Base-by-base conservation (phyloP, 1,284 basidiomycete species). In the Trametes pubescens region DNA sequence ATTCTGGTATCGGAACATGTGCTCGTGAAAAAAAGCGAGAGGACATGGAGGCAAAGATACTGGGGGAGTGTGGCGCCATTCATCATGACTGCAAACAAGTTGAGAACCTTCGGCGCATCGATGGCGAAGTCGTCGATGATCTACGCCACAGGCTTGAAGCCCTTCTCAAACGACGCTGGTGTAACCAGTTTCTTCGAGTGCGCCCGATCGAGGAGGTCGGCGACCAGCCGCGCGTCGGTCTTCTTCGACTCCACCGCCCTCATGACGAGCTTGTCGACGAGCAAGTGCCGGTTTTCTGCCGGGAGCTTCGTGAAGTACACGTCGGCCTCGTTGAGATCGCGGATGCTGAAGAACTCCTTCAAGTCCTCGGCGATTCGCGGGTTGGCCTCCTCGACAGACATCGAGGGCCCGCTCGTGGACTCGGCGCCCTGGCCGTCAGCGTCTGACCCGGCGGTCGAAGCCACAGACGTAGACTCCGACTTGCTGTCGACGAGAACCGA, bases 51-150 rank as follows among this genome's bases (percentile, higher is more conserved):
- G n/a, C n/a, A n/a, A n/a, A n/a, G n/a, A n/a, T n/a, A n/a, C n/a
- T n/a, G n/a, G n/a, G n/a, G n/a, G n/a, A 78, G 24, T 82, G 83
- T 22, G 91, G 91, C 82, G 48, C 86, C 88, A 73, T 87, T 88
- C 64, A 95, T 77, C 79, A 95, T 86, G 59, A 83, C 82, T 10
- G 89, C 93, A 75, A 95, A 89, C 57, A 90, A 85, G 65, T 85
- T 79, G 79, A 92, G 90, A 0, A 94, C 95, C 74, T 91, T 91
- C 4, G 96, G 96, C 64, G 92, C 93, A 76, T 98, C 95, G 72
- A 96, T 91, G 21, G 89, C 87, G 61, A 95, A 87, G 74, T 98
- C 95, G 72, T 95, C 94, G 69, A 98, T 82, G 65, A 90, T 79
- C 75, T 93, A 90, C 60, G 91, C 87, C 59, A 88, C 84, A 1